phyloP scores from a whole-genome alignment of 2,329 filamentous ascomycete species.

The Diaporthe sp. region DNA sequence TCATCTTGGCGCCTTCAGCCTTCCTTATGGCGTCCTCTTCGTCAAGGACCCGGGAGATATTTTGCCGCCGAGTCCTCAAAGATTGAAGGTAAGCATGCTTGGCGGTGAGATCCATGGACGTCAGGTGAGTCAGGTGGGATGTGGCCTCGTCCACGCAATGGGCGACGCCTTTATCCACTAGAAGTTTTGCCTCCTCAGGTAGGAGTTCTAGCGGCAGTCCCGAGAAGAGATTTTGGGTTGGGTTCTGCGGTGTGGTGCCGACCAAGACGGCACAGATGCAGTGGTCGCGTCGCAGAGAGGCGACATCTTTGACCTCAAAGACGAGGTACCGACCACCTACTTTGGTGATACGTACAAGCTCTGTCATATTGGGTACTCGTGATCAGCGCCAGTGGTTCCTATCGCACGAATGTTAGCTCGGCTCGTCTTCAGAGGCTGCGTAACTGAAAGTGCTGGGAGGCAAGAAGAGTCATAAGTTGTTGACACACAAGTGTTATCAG shows the following conservation, averaged over 20 bases:
- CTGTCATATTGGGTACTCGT: conserved; percentile 44
- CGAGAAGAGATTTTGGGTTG: conserved; percentile 94
- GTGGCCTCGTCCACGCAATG: conserved; percentile 85
- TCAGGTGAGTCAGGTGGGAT: conserved; percentile 77
- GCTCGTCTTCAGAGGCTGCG: conserved; percentile 38
- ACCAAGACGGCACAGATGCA: conserved; percentile 89
- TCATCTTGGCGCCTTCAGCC: conserved; percentile 47
- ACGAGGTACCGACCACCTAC: conserved; percentile 87
- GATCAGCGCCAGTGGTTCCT: conserved; percentile 30
- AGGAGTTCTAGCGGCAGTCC: conserved; percentile 91
- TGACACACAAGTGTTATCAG: conserved; percentile 48
- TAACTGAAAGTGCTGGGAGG: conserved; percentile 7
- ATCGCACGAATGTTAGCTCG: conserved; percentile 37
- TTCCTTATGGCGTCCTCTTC: conserved; percentile 55
- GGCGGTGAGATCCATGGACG: conserved; percentile 69
- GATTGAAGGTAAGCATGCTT: conserved; percentile 75
- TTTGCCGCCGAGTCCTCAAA: conserved; percentile 60
- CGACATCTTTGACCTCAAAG: conserved; percentile 87
- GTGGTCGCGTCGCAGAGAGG: conserved; percentile 82
- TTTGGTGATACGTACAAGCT: conserved; percentile 83
- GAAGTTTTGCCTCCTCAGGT: conserved; percentile 87
- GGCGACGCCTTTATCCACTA: conserved; percentile 83
- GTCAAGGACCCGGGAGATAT: conserved; percentile 56
- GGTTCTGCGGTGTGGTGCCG: conserved; percentile 90
- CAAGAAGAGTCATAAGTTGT: conserved; percentile 52